phyloP scores from a whole-genome alignment of 1,139 yeast species.

The Candida albicans region DNA sequence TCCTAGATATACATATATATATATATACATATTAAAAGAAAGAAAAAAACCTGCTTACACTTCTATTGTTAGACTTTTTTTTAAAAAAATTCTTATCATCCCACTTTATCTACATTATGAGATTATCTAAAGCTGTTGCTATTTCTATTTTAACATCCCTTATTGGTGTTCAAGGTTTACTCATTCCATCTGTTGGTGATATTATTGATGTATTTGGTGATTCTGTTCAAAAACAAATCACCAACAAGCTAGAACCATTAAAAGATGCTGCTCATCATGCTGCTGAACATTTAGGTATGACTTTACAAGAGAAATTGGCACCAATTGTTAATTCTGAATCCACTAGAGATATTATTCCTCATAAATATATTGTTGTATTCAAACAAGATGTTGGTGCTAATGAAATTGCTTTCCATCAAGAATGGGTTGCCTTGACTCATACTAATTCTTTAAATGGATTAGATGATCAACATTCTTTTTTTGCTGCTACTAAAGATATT shows the following conservation, averaged over 20 bases:
- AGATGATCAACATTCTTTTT: constrained; percentile 39
- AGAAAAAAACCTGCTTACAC: too few species aligned
- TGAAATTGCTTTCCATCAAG: constrained; percentile 60
- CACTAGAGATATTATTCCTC: constrained; percentile 57
- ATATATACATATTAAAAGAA: too few species aligned
- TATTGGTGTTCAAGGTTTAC: constrained; percentile 63
- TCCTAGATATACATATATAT: too few species aligned
- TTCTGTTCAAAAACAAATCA: constrained; percentile 9
- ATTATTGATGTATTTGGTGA: constrained; percentile 38
- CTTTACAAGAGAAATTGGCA: constrained; percentile 28
- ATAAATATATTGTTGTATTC: constrained; percentile 78
- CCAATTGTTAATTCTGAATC: constrained; percentile 42
- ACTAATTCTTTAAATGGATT: constrained; percentile 29
- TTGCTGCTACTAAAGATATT: constrained; percentile 29
- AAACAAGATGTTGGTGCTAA: constrained; percentile 57
- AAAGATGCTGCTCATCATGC: constrained; percentile 16
- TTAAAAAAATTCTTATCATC: too few species aligned
- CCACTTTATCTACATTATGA: constrained; percentile 27
- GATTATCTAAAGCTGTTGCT: constrained; percentile 50
- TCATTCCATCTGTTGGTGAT: constrained; percentile 56
- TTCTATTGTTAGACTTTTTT: not conserved
- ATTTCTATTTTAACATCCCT: constrained; percentile 56
- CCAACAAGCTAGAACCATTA: constrained; percentile 10
- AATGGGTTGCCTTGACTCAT: constrained; percentile 54
- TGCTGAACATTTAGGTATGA: constrained; percentile 16